Percentiles rank a stretch among this genome's conserved stretches.
These are phyloP conservation scores for Cercospora sp. DNA, from an alignment of 2,329 filamentous ascomycete species.

Conservation along the genomic window DNA sequence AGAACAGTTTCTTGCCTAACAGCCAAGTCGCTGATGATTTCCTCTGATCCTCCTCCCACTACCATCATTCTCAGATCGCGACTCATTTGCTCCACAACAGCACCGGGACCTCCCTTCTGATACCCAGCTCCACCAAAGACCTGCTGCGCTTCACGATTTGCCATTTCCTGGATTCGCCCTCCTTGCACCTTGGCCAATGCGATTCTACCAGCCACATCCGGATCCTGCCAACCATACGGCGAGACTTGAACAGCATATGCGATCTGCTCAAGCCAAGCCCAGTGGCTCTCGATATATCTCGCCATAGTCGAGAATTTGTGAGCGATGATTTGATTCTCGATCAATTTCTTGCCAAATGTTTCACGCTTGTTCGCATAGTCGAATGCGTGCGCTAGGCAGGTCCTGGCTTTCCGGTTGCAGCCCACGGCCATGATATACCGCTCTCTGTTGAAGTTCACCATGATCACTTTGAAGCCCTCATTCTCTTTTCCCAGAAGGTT, in stretches of 20 bases:
- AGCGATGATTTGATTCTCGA: conserved; percentile 40
- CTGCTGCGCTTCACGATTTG: conserved; percentile 58
- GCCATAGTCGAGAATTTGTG: conserved; percentile 38
- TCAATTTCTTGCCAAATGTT: conserved; percentile 41
- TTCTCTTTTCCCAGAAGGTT: conserved; percentile 59
- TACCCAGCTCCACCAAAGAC: conserved; percentile 57
- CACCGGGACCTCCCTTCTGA: conserved; percentile 54
- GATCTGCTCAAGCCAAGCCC: conserved; percentile 38
- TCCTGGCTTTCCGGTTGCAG: conserved; percentile 57
- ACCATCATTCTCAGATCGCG: conserved; percentile 54
- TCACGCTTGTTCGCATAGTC: conserved; percentile 38
- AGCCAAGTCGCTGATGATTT: conserved; percentile 40
- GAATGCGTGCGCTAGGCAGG: conserved; percentile 34
- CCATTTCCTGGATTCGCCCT: conserved; percentile 56
- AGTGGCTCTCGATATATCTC: conserved; percentile 37
- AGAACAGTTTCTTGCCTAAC: conserved; percentile 40
- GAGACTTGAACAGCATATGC: conserved; percentile 37
- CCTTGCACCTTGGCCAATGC: conserved; percentile 56
- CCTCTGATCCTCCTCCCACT: conserved; percentile 40
- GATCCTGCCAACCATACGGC: conserved; percentile 35
- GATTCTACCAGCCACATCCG: conserved; percentile 54
- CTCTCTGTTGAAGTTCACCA: conserved; percentile 62
- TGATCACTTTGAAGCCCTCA: conserved; percentile 59
- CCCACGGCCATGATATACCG: conserved; percentile 59
- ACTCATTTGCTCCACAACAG: conserved; percentile 55